A percentile compares a stretch with the other conserved stretches of the same genome.
Conservation (phyloP, 2,329 filamentous ascomycete species). For the Penicillium sp. region DNA sequence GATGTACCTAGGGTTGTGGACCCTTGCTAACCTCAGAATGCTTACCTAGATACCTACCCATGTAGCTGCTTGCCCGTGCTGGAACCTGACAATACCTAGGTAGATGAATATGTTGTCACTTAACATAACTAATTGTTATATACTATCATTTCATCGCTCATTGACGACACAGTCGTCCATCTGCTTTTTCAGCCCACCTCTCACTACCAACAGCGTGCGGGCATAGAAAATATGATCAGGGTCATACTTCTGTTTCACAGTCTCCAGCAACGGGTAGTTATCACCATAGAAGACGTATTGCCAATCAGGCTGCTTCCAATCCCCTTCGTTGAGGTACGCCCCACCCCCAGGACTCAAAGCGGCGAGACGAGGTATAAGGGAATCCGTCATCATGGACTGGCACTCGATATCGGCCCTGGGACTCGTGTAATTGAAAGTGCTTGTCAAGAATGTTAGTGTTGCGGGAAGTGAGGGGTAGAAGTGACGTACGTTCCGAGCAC, state of each 20-base stretch:
- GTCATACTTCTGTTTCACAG: slow-evolving; percentile 15
- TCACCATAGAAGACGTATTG: slow-evolving; percentile 19
- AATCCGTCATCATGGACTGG: slow-evolving; percentile 9
- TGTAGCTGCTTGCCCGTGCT: too few species aligned
- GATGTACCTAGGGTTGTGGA: too few species aligned
- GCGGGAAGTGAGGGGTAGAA: neutral
- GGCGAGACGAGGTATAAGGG: slow-evolving; percentile 7
- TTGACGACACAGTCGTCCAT: slow-evolving; percentile 6
- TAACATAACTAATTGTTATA: too few species aligned
- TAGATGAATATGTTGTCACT: too few species aligned
- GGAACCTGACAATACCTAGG: too few species aligned
- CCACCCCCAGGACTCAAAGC: slow-evolving; percentile 13
- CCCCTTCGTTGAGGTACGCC: slow-evolving; percentile 24
- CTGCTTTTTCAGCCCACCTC: neutral
- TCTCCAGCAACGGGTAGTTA: slow-evolving; percentile 6
- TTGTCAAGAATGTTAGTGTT: neutral
- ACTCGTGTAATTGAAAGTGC: slow-evolving; percentile 7
- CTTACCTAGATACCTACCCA: neutral
- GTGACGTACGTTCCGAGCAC: slow-evolving; percentile 4
- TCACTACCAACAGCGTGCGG: slow-evolving; percentile 14
- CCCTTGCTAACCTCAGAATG: too few species aligned
- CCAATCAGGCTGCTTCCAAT: slow-evolving; percentile 22
- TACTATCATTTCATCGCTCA: neutral
- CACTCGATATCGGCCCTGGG: neutral
- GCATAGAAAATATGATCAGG: slow-evolving; percentile 9